Conservation (phyloP, 2,329 filamentous ascomycete genomes). For the Coniochaeta sp. region DNA sequence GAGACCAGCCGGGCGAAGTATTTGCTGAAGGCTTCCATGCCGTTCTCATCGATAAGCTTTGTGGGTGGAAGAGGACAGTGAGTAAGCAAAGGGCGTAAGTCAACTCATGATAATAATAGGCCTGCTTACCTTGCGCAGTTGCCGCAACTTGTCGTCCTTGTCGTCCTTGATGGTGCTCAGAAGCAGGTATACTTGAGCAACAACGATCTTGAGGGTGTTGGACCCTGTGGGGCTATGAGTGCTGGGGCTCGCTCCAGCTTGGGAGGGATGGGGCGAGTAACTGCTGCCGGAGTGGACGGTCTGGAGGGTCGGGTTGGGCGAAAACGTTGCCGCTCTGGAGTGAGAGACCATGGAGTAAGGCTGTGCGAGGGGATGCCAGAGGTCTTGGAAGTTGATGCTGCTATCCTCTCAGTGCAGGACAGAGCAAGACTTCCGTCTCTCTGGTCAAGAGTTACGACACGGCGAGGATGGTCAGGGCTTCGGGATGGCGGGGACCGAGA, state of each 20-base stretch:
- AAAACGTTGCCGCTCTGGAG: slow-evolving; percentile 58
- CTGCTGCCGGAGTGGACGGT: slow-evolving; percentile 48
- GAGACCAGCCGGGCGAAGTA: slow-evolving; percentile 91
- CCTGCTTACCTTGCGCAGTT: slow-evolving; percentile 74
- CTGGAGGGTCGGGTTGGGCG: slow-evolving; percentile 50
- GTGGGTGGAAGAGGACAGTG: neutral
- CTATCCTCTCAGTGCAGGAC: slow-evolving; percentile 18
- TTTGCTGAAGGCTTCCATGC: slow-evolving; percentile 97
- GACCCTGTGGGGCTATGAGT: slow-evolving; percentile 56
- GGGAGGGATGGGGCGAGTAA: slow-evolving; percentile 51
- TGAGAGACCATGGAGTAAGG: slow-evolving; percentile 48
- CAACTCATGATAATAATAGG: neutral
- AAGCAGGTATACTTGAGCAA: slow-evolving; percentile 91
- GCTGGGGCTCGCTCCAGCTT: slow-evolving; percentile 52
- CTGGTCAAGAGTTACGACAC: slow-evolving; percentile 4
- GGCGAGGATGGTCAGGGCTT: neutral
- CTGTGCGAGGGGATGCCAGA: slow-evolving; percentile 9
- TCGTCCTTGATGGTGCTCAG: slow-evolving; percentile 94
- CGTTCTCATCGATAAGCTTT: slow-evolving; percentile 92
- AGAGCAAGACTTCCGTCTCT: slow-evolving; percentile 19
- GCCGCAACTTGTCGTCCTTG: slow-evolving; percentile 88
- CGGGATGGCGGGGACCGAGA: slow-evolving; percentile 1
- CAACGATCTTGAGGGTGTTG: slow-evolving; percentile 80
- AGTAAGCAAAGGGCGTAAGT: neutral
- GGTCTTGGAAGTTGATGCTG: slow-evolving; percentile 17